These are phyloP conservation scores for Diaporthe australafricana DNA, from an alignment of 2,329 filamentous ascomycete genomes.

Conservation along the genomic window DNA sequence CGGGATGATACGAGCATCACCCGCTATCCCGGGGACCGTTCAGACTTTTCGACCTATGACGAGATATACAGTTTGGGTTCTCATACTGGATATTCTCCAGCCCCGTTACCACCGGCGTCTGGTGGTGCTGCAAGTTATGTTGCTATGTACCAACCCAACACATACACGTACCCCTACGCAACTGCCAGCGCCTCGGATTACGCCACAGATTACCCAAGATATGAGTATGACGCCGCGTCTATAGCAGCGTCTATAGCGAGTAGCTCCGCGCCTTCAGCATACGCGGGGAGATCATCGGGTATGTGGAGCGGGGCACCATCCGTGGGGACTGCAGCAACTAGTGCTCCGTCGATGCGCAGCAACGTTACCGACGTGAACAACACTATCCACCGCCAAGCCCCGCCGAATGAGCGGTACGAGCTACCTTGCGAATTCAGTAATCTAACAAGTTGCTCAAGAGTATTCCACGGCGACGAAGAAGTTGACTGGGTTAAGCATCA, in stretches of 20 bases:
- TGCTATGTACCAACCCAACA: not conserved
- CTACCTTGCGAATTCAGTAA: slow-evolving; percentile 60
- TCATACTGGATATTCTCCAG: not conserved
- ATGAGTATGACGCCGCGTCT: not conserved
- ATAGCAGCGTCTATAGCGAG: not conserved
- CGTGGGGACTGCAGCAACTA: not conserved
- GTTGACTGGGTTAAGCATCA: slow-evolving; percentile 61
- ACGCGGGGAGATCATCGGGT: not conserved
- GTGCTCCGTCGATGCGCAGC: slow-evolving; percentile 11
- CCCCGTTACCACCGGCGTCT: not conserved
- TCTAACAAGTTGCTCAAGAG: slow-evolving; percentile 49
- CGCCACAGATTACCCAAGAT: too few species aligned
- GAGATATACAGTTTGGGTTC: not conserved
- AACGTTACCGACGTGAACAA: slow-evolving; percentile 3
- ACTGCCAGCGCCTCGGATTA: not conserved
- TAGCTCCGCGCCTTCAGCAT: slow-evolving; percentile 11
- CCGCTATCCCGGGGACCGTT: too few species aligned
- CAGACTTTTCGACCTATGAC: too few species aligned
- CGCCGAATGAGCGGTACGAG: not conserved
- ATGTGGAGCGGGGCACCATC: not conserved
- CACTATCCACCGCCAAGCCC: slow-evolving; percentile 14
- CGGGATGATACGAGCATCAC: too few species aligned
- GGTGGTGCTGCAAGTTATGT: not conserved
- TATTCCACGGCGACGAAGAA: slow-evolving; percentile 53
- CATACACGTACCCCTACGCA: not conserved